phyloP scores from a whole-genome alignment of 345 rosid species.

The Heritiera fomes region DNA sequence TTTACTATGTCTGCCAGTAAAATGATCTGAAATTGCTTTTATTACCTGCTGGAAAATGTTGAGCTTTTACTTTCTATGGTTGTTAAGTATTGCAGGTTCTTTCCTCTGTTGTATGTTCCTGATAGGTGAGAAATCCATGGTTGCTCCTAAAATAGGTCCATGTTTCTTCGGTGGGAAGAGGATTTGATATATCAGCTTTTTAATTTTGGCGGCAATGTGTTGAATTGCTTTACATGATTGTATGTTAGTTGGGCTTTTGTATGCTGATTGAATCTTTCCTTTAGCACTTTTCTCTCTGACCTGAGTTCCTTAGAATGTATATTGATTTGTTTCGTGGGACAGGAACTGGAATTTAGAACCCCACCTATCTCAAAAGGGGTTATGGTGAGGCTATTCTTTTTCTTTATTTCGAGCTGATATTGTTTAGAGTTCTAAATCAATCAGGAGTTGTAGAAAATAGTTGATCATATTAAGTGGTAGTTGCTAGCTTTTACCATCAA shows the following conservation, averaged over 20 bases:
- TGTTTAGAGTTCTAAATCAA: not conserved
- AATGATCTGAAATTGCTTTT: not conserved
- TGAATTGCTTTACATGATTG: not conserved
- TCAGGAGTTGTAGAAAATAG: not conserved
- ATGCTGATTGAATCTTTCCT: not conserved
- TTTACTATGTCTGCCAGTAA: not conserved
- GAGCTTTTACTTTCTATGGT: not conserved
- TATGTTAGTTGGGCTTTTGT: not conserved
- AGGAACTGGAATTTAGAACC: not conserved
- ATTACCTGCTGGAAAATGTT: constrained; percentile 1
- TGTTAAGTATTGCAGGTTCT: not conserved
- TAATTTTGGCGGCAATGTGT: not conserved
- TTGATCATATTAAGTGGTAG: not conserved
- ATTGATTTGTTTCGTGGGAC: not conserved
- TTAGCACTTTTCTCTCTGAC: not conserved
- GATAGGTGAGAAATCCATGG: constrained; percentile 4
- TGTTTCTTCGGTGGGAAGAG: not conserved
- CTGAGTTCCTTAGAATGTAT: not conserved
- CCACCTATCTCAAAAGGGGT: not conserved
- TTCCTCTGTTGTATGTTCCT: not conserved
- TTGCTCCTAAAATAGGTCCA: not conserved
- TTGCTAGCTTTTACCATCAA: not conserved
- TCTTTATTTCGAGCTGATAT: not conserved
- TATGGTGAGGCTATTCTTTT: not conserved
- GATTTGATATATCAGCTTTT: not conserved